phyloP scores from a whole-genome alignment of 2,329 filamentous ascomycete species.

The Paecilomyces sp. region DNA sequence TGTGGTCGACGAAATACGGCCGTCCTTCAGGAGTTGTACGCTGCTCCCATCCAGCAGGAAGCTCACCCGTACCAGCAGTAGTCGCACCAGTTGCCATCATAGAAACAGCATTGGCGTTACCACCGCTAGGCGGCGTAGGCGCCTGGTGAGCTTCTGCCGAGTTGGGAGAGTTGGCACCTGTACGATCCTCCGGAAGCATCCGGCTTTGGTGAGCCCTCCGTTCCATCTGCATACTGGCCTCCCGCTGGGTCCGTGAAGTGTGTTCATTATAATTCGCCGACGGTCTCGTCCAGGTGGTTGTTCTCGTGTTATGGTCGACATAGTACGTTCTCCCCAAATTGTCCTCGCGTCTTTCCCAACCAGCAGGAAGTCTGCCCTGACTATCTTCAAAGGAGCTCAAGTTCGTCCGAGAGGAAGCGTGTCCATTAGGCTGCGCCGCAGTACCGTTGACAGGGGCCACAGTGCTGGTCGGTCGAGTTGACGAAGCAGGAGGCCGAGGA shows the following conservation, averaged over 20 bases:
- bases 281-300: constrained; percentile 92
- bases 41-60: constrained; percentile 95
- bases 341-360: constrained; percentile 95
- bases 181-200: constrained; percentile 90
- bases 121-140: constrained; percentile 38
- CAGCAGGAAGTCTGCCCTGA: constrained; percentile 84
- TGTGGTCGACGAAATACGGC: constrained; percentile 97
- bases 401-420: constrained; percentile 41
- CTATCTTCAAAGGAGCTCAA: constrained; percentile 93
- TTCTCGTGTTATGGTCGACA: constrained; percentile 93
- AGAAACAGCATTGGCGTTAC: constrained; percentile 54
- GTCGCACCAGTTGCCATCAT: constrained; percentile 96
- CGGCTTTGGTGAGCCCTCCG: constrained; percentile 90
- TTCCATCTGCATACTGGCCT: constrained; percentile 88
- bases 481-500: constrained; percentile 25
- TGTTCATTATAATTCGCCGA: constrained; percentile 69
- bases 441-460: constrained; percentile 33
- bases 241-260: constrained; percentile 70
- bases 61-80: constrained; percentile 86
- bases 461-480: constrained; percentile 31
- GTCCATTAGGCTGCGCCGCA: constrained; percentile 26
- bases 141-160: constrained; percentile 47
- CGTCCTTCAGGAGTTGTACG: constrained; percentile 90
- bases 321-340: constrained; percentile 95
- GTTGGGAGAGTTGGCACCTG: constrained; percentile 84